Percentiles rank a stretch among this genome's conserved stretches.
phyloP scores from a whole-genome alignment of 257 asterid genomes.

The Cruciata laevipes region DNA sequence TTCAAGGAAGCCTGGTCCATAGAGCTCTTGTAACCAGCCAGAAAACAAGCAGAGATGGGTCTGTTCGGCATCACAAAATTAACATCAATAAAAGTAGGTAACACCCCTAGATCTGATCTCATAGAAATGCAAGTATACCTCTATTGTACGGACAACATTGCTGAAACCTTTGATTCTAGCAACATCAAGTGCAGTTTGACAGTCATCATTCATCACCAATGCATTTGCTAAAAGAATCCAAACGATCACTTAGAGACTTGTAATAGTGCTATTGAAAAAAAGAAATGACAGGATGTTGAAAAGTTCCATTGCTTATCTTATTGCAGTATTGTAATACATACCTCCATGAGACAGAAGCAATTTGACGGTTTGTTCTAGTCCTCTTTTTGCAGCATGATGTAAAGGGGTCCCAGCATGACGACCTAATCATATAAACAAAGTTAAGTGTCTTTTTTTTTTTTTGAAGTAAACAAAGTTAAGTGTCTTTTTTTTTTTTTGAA shows the following conservation, averaged over 20 bases:
- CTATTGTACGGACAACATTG: slow-evolving; percentile 80
- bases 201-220: slow-evolving; percentile 71
- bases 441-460: slow-evolving; percentile 4
- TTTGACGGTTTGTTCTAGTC: slow-evolving; percentile 84
- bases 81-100: background rate
- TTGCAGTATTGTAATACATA: slow-evolving; percentile 15
- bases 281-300: background rate
- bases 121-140: slow-evolving; percentile 41
- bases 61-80: slow-evolving; percentile 35
- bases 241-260: slow-evolving; percentile 12
- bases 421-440: slow-evolving; percentile 36
- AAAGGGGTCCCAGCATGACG: slow-evolving; percentile 90
- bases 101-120: background rate
- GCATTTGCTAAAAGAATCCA: slow-evolving; percentile 58
- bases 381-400: slow-evolving; percentile 97
- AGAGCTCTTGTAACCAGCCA: slow-evolving; percentile 79
- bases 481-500: no score
- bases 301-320: background rate
- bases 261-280: background rate
- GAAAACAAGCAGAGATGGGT: slow-evolving; percentile 74
- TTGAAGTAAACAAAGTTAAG: no score
- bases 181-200: slow-evolving; percentile 90
- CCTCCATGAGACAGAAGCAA: slow-evolving; percentile 92
- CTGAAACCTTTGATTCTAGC: slow-evolving; percentile 80
- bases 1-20: slow-evolving; percentile 86